A percentile compares a stretch with the other conserved stretches of the same genome.
Conservation (phyloP, 2,329 filamentous ascomycete species). For the Emmonsiellopsis sp. region DNA sequence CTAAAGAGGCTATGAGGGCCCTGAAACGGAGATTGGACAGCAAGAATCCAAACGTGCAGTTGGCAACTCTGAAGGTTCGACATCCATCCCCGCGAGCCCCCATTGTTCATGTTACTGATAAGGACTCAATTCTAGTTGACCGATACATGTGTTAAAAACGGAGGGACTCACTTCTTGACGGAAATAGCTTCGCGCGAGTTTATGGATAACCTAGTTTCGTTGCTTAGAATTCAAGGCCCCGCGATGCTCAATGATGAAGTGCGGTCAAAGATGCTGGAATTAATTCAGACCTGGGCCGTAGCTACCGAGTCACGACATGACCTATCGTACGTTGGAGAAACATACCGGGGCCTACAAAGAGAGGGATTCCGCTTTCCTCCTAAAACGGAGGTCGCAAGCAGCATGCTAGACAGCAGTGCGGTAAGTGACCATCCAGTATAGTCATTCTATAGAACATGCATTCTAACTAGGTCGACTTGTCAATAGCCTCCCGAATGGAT, state of each 20-base stretch:
- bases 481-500: conserved; percentile 85
- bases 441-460: conserved; percentile 1
- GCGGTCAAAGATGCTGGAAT: conserved; percentile 78
- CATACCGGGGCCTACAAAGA: conserved; percentile 69
- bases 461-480: conserved; percentile 6
- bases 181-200: conserved; percentile 97
- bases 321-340: conserved; percentile 76
- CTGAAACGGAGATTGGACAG: conserved; percentile 90
- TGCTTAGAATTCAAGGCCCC: conserved; percentile 69
- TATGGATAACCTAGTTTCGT: conserved; percentile 90
- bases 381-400: conserved; percentile 76
- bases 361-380: conserved; percentile 89
- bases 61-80: conserved; percentile 78
- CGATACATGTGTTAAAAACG: conserved; percentile 98
- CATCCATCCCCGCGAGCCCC: conserved; percentile 1
- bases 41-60: conserved; percentile 94
- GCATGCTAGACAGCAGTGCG: conserved; percentile 94
- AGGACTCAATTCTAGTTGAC: conserved; percentile 53
- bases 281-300: conserved; percentile 87
- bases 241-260: conserved; percentile 76
- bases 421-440: conserved; percentile 44
- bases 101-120: neutral
- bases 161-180: conserved; percentile 83
- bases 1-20: conserved; percentile 95
- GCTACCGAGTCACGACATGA: conserved; percentile 79